phyloP scores from a whole-genome alignment of 208 protist species.

The Leishmania lainsoni region DNA sequence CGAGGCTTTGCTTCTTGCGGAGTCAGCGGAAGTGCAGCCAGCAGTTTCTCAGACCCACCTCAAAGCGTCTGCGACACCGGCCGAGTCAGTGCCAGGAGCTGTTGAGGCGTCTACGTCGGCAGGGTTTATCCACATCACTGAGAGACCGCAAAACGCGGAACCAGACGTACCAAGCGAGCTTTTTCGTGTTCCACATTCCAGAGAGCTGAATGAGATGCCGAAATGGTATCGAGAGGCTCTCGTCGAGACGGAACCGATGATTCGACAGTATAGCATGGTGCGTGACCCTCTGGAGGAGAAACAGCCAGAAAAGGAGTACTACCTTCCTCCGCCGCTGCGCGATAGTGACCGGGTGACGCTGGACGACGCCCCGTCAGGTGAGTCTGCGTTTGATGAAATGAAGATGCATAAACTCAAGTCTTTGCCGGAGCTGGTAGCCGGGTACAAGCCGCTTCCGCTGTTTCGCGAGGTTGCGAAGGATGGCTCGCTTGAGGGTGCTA shows the following conservation, averaged over 20 bases:
- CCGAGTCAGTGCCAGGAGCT: background rate
- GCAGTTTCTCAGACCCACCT: background rate
- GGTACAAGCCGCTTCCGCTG: slow-evolving; percentile 83
- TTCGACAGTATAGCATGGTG: slow-evolving; percentile 74
- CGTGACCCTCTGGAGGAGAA: slow-evolving; percentile 78
- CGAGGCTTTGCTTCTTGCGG: slow-evolving; percentile 23
- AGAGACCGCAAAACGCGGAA: slow-evolving; percentile 60
- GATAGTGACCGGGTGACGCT: slow-evolving; percentile 74
- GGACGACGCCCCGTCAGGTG: slow-evolving; percentile 65
- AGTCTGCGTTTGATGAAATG: slow-evolving; percentile 85
- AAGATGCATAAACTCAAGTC: slow-evolving; percentile 81
- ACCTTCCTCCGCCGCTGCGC: slow-evolving; percentile 52
- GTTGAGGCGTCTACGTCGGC: background rate
- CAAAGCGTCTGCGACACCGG: background rate
- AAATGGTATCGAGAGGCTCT: slow-evolving; percentile 81
- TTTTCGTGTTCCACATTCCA: slow-evolving; percentile 60
- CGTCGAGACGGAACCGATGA: slow-evolving; percentile 81
- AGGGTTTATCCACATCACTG: slow-evolving; percentile 65
- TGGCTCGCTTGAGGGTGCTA: slow-evolving; percentile 28
- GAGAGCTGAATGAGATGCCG: slow-evolving; percentile 67
- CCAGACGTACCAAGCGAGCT: slow-evolving; percentile 78
- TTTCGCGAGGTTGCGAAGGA: slow-evolving; percentile 72
- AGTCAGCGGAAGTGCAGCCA: background rate
- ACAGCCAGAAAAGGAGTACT: slow-evolving; percentile 52
- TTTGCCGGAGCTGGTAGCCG: slow-evolving; percentile 78